These are phyloP conservation scores for Metschnikowia gelsemii DNA, from an alignment of 805 yeast genomes.

Conservation along the genomic window DNA sequence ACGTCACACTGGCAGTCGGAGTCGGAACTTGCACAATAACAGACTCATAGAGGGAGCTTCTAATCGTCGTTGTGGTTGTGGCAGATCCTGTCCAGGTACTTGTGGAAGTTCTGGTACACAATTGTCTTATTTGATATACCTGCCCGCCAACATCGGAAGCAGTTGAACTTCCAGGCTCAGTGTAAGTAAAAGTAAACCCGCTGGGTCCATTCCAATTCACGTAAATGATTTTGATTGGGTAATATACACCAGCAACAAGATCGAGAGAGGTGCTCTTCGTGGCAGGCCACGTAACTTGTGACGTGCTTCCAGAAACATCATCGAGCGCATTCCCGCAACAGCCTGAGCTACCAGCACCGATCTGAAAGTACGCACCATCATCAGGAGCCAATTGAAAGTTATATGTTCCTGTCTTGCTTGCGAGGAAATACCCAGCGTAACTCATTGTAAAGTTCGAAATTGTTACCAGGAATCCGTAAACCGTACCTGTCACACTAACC, in stretches of 20 bases:
- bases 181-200: conserved; percentile 3
- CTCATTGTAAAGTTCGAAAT: conserved; percentile 11
- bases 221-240: conserved; percentile 9
- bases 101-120: conserved; percentile 4
- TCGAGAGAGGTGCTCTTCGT: conserved; percentile 3
- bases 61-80: not conserved
- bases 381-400: conserved; percentile 8
- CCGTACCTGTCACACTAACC: not conserved
- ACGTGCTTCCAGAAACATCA: conserved; percentile 5
- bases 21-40: conserved; percentile 19
- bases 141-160: conserved; percentile 4
- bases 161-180: conserved; percentile 1
- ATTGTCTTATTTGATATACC: not conserved
- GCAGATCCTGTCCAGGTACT: conserved; percentile 6
- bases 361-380: conserved; percentile 10
- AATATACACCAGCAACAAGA: conserved; percentile 8
- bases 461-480: conserved; percentile 4
- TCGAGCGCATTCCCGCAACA: conserved; percentile 9
- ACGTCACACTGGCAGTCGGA: conserved; percentile 16
- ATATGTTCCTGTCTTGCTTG: conserved; percentile 7
- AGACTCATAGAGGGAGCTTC: conserved; percentile 10
- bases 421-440: conserved; percentile 11
- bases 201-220: conserved; percentile 10
- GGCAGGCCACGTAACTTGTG: conserved; percentile 4
- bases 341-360: conserved; percentile 10